Evolutionary conservation across 805 yeast species (phyloP), one percentile per base, ranked within the genome.

Genomic region (Lipomyces starkeyi): DNA sequence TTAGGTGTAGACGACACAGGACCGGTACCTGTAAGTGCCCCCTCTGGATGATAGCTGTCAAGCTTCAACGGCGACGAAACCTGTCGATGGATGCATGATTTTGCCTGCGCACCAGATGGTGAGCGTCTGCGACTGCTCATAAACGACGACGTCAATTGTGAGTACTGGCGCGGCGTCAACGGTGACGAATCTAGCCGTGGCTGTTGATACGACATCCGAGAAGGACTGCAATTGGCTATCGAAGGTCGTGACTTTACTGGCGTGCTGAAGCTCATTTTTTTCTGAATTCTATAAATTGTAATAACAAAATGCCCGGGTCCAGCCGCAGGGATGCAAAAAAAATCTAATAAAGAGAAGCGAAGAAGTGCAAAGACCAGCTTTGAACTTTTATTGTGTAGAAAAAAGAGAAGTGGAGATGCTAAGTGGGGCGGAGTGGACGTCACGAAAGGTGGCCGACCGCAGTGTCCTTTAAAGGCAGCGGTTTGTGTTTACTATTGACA

Each of bases 31-130:
- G 80, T 49, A 74, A 76, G 59, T 68, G 77, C 68, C 80, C 82
- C 78, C 62, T 80, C 82, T 13, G 80, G 74, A 17, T 82, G 79
- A 8, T 81, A 80, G 25, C 83, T 79, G 70, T 84, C 85, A 57
- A 84, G 75, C 73, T 81, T 82, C 11, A 85, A 78, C 3, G 87
- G 86, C 1, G 85, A 83, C 2, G 68, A 37, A 27, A 43, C 52
- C 61, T 71, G 74, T 56, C 60, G 62, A 58, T 71, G 70, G 59
- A 71, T 70, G 25, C 61, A 27, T 27, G 64, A 55, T 68, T 69
- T 69, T 22, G 20, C 57, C 13, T 13, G 32, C 13, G n/a, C 52
- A 9, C 47, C 67, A 25, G 49, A 8, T 14, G 71, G 65, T 8
- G 74, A 59, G 20, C 37, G 29, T 20, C 62, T 56, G 3, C 66